Conservation (phyloP, 78 protist genomes). For the Creolimax fragrantissima region DNA sequence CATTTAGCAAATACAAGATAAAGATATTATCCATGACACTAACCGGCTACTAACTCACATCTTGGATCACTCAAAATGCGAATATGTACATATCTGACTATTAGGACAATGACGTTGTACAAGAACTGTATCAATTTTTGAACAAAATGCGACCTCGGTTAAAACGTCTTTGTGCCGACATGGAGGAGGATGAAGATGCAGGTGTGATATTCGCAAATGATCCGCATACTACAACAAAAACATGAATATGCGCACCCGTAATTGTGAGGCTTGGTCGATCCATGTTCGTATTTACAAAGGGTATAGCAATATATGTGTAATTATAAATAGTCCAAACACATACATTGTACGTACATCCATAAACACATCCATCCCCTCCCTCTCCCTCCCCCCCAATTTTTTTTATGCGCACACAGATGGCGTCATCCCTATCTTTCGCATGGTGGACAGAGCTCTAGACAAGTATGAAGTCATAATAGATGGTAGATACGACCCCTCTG, state of each 20-base stretch:
- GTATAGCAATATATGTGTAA: no score
- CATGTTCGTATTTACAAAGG: no score
- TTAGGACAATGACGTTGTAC: background rate
- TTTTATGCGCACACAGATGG: background rate
- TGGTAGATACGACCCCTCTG: background rate
- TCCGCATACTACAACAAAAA: background rate
- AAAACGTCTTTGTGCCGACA: background rate
- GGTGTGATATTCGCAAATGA: background rate
- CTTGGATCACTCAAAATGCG: no score
- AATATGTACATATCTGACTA: no score
- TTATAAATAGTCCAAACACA: background rate
- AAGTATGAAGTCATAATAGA: background rate
- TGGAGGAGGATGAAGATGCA: constrained; percentile 29
- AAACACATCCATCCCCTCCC: background rate
- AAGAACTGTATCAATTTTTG: background rate
- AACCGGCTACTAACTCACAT: no score
- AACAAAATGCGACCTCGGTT: constrained; percentile 6
- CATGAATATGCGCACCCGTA: background rate
- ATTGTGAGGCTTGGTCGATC: no score
- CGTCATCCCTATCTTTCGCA: background rate
- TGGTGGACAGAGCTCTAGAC: background rate
- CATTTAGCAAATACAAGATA: no score
- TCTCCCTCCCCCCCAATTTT: background rate
- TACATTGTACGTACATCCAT: background rate
- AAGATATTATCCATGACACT: no score